Evolutionary conservation across 176 grass and related monocot genomes (phyloP), one percentile per base, ranked within the genome.

Genomic region (Oryza nivara): DNA sequence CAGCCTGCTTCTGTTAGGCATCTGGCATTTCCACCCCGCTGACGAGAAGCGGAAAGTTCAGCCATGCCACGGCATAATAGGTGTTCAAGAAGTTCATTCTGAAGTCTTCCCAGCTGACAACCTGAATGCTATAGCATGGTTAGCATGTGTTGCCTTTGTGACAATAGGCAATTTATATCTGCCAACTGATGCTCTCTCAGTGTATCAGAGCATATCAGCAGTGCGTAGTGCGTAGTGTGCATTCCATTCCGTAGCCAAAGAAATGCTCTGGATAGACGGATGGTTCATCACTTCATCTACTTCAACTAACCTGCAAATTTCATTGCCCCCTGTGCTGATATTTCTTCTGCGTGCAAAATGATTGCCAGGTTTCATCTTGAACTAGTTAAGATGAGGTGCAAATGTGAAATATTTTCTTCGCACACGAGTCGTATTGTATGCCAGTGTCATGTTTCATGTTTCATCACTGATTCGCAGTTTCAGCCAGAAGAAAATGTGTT

Each of bases 1-100:
- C 81, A 88, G 36, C 22, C 82, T n/a, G 7, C 88, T 65, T 90
- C 89, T 28, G 65, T 63, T 72, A 76, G 82, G 77, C 76, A 83
- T 9, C 45, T 70, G 81, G 65, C 68, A 6, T 86, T 84, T 64
- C 48, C 75, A 51, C 73, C 86, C 47, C 22, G 51, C 8, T 40
- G 54, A 83, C 86, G 79, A 91, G 73, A 86, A 70, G 67, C 7
- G 0, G 15, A 60, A 69, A 67, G 48, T 30, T 67, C 35, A 20
- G 19, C 49, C 35, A 60, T 38, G 38, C n/a, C 12, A 7, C 5
- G 45, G 23, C 75, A 84, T 36, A 60, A 68, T 16, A 44, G 70
- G 38, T 47, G 36, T 75, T 23, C 2, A 73, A 25, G 71, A 73
- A 23, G 44, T 73, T 48, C 54, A 32, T 5, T 68, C 34, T 3